These are phyloP conservation scores for Colletotrichum australisinense DNA, from an alignment of 2,329 filamentous ascomycete genomes.

Conservation along the genomic window DNA sequence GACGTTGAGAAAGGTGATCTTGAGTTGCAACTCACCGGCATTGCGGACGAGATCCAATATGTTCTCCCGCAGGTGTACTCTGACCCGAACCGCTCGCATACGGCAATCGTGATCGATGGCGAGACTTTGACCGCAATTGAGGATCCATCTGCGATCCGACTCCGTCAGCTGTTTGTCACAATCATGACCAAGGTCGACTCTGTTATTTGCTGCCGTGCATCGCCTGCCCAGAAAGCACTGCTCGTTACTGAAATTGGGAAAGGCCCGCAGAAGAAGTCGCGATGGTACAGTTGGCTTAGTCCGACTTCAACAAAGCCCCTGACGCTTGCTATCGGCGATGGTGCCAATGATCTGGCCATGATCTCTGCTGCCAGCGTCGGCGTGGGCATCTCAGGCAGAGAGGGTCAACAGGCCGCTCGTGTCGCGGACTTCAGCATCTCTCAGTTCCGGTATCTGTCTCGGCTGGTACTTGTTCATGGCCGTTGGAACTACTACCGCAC, in stretches of 20 bases:
- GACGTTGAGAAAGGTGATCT: constrained; percentile 74
- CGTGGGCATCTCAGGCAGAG: constrained; percentile 90
- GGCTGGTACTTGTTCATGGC: constrained; percentile 85
- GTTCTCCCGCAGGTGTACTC: constrained; percentile 54
- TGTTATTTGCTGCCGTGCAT: constrained; percentile 92
- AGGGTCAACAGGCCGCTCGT: constrained; percentile 89
- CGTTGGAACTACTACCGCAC: constrained; percentile 93
- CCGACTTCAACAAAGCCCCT: constrained; percentile 60
- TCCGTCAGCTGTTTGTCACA: constrained; percentile 76
- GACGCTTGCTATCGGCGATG: constrained; percentile 91
- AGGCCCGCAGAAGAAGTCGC: constrained; percentile 63
- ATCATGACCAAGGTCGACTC: constrained; percentile 85
- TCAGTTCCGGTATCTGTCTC: constrained; percentile 88
- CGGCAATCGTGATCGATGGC: constrained; percentile 86
- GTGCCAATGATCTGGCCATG: constrained; percentile 96
- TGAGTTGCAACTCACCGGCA: constrained; percentile 71
- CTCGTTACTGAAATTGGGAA: constrained; percentile 84
- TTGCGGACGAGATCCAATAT: constrained; percentile 71
- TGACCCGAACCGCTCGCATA: constrained; percentile 58
- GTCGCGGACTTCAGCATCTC: constrained; percentile 93
- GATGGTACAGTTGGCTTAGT: constrained; percentile 50
- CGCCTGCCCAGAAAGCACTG: constrained; percentile 87
- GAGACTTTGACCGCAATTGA: constrained; percentile 82
- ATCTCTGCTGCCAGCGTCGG: constrained; percentile 89
- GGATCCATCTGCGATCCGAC: constrained; percentile 53